Evolutionary conservation across 2,329 filamentous ascomycete species (phyloP), one percentile per base, ranked within the genome.

Genomic region (Rutstroemia sp.): DNA sequence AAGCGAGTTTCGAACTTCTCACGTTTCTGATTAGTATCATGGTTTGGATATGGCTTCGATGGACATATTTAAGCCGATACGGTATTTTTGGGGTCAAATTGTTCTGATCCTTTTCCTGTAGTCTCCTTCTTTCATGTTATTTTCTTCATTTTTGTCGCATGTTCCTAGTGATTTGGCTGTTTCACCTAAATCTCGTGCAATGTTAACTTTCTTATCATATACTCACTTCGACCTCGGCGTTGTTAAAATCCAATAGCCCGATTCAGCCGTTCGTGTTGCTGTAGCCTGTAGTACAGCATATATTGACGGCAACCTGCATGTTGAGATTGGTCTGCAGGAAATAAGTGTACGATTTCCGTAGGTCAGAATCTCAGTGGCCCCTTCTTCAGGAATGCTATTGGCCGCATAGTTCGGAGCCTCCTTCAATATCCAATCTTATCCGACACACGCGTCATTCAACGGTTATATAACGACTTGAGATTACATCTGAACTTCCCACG

Each of bases 1-100:
- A 63, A 25, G 61, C 60, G 5, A 60, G 58, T 12, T 53, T 64
- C 10, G 61, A 66, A n/a, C 52, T 63, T 10, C 51, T 61, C 3
- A 63, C 60, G 6, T 60, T 64, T 19, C 16, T 62, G 5, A 46
- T 63, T 7, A 61, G 59, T n/a, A 50, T 61, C 23, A 38, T 36
- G 6, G 60, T 59, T 10, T 64, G 61, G 44, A 9, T 53, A 16
- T 23, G 60, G 25, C 38, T 61, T 34, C 63, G 61, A 45, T 65
- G 60, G 34, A 52, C 54, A 9, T 58, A 56, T 38, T 62, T 59
- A n/a, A 50, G 48, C 46, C 53, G 57, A 21, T 62, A 59, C 36
- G 58, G 61, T 5, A 25, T 45, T 12, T 16, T 39, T 60, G 21
- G 57, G 56, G 27, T 52, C 5, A 63, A 58, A 38, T 47, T 60